phyloP scores from a whole-genome alignment of 2,329 filamentous ascomycete species.

The Penicillium fuscoglaucum region DNA sequence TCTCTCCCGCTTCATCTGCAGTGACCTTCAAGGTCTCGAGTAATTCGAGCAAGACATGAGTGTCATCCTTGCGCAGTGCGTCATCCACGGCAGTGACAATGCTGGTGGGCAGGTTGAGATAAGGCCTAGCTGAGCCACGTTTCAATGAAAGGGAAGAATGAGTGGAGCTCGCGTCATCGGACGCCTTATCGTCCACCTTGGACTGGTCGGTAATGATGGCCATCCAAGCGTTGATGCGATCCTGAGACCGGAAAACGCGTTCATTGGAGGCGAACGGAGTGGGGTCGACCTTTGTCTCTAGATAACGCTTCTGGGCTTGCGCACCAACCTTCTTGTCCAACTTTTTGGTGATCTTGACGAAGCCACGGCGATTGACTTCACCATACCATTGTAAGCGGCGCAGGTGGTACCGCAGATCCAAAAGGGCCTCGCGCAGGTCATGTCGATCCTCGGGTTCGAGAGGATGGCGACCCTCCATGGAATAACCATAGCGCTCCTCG shows the following conservation, averaged over 20 bases:
- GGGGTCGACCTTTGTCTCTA: slow-evolving; percentile 86
- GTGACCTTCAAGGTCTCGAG: slow-evolving; percentile 60
- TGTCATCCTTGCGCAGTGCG: slow-evolving; percentile 43
- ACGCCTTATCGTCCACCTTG: slow-evolving; percentile 68
- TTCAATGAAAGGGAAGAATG: slow-evolving; percentile 71
- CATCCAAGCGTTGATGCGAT: slow-evolving; percentile 85
- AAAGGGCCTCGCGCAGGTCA: slow-evolving; percentile 83
- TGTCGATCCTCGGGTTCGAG: slow-evolving; percentile 87
- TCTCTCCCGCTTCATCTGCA: slow-evolving; percentile 58
- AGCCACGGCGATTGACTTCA: slow-evolving; percentile 91
- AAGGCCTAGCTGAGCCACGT: slow-evolving; percentile 72
- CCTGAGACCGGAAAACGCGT: slow-evolving; percentile 59
- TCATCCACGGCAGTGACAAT: slow-evolving; percentile 45
- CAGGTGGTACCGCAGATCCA: slow-evolving; percentile 83
- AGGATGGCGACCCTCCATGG: slow-evolving; percentile 66
- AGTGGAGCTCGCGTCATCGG: slow-evolving; percentile 72
- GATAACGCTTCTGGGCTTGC: slow-evolving; percentile 78
- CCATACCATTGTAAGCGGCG: slow-evolving; percentile 97
- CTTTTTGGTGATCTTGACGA: slow-evolving; percentile 99
- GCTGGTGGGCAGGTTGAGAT: slow-evolving; percentile 68
- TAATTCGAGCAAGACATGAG: slow-evolving; percentile 46
- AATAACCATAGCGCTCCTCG: slow-evolving; percentile 80
- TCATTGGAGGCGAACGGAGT: slow-evolving; percentile 80
- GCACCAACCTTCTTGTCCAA: slow-evolving; percentile 88
- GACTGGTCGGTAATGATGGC: slow-evolving; percentile 59